A percentile compares a stretch with the other conserved stretches of the same genome.
Evolutionary conservation across 805 yeast species (phyloP).

Genomic region (Wickerhamiella azymoides): DNA sequence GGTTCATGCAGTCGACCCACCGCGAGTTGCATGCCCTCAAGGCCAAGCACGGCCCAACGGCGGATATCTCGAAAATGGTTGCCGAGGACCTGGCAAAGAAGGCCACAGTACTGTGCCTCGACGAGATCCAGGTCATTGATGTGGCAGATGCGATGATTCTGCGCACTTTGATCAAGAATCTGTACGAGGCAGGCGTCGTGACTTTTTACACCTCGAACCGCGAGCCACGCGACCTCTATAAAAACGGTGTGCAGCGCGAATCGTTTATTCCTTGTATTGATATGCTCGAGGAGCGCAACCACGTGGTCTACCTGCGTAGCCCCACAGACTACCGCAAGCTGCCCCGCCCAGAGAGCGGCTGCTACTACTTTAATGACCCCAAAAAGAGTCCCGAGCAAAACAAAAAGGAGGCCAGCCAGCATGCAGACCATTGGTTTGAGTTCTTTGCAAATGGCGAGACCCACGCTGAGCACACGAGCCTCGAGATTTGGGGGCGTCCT

Average conservation of each 20-base stretch:
- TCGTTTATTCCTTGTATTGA: conserved; percentile 88
- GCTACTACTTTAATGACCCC: conserved; percentile 53
- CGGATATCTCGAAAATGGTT: conserved; percentile 70
- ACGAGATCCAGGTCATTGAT: conserved; percentile 95
- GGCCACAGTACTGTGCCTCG: conserved; percentile 77
- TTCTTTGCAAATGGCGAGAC: conserved; percentile 47
- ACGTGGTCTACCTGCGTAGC: conserved; percentile 69
- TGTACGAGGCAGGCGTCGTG: conserved; percentile 59
- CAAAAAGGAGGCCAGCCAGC: conserved; percentile 36
- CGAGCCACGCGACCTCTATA: conserved; percentile 84
- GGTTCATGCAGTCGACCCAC: conserved; percentile 90
- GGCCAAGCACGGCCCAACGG: conserved; percentile 47
- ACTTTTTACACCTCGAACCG: conserved; percentile 90
- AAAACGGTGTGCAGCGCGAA: conserved; percentile 86
- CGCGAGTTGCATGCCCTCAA: conserved; percentile 71
- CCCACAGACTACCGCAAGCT: conserved; percentile 90
- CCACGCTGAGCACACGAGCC: conserved; percentile 26
- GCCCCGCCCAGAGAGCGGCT: conserved; percentile 68
- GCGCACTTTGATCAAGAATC: conserved; percentile 57
- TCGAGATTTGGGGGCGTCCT: conserved; percentile 76
- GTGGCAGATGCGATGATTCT: conserved; percentile 97
- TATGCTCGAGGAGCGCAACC: conserved; percentile 54
- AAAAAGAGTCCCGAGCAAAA: conserved; percentile 22
- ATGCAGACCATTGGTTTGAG: conserved; percentile 65
- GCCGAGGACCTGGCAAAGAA: conserved; percentile 72